Base-by-base conservation (phyloP, 2,329 filamentous ascomycete species). In the Teratosphaeria destructans region DNA sequence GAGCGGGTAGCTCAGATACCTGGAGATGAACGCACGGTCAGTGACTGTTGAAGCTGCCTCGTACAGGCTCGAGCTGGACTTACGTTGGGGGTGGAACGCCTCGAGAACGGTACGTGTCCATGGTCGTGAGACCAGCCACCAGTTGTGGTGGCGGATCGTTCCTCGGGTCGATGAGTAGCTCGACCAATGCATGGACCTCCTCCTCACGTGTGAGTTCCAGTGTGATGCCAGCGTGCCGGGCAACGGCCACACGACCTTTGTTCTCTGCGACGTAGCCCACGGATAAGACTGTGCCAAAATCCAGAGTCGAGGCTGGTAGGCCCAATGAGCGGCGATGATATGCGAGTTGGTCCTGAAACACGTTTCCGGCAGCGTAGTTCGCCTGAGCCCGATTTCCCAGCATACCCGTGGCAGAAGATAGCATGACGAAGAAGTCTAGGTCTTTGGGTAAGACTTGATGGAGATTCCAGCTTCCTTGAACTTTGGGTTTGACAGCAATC, bases 381-480 rank as follows among this genome's bases (percentile, higher is more conserved):
- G 66, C 59, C 55, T 69, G 67, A 12, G 56, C 57, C 16, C 29
- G 39, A 27, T 61, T 59, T 5, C 67, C 67, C 11, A 61, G 32
- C 5, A 67, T 55, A 11, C 63, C 65, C 0, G 61, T 56, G 26
- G 64, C 53, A 16, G 64, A 66, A 7, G 63, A 64, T 23, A 69
- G 57, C 39, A 66, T 56, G 56, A 69, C 54, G 62, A 73, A 72
- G 56, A 70, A 68, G 55, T 72, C 70, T 19, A 63, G 23, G 23
- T 59, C 54, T 7, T 47, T 14, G 12, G 60, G 60, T 1, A 71
- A 59, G 19, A 60, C 14, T 23, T 57, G 29, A 29, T 63, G 60
- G 1, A 64, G 55, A 54, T 71, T 70, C 62, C 63, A 66, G 4
- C 67, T 63, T 8, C 69, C 69, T 39, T 62, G 43, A 2, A 70